Evolutionary conservation across 2,329 filamentous ascomycete species (phyloP), one percentile per base, ranked within the genome.

Genomic region (Podosphaera aphanis): DNA sequence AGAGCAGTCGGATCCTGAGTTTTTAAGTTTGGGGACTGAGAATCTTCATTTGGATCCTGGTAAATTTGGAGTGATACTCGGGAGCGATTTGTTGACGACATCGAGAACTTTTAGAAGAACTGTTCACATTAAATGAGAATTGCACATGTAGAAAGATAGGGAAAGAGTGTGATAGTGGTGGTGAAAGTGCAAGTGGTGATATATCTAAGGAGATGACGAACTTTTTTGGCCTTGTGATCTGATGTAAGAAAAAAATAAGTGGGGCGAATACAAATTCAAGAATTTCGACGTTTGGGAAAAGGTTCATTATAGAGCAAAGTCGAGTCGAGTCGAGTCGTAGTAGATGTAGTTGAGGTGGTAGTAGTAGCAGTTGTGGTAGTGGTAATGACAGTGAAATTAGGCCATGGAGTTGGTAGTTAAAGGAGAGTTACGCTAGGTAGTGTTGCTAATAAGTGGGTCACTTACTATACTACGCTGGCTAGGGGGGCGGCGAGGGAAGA

Each of bases 21-120:
- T 19, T 20, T 23, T 13, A 4, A 20, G 5, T 19, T 20, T 11
- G 20, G 8, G 18, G 56, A 52, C 42, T 53, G 55, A 43, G 63
- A 62, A 53, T 65, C 61, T 47, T 62, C 58, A 54, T 64, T 60
- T 48, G 66, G 62, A 60, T 77, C 71, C 58, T 75, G 66, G 58
- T 70, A 73, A 59, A 73, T 70, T 56, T 74, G 67, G 61, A 76
- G 61, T 54, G 65, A 61, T 56, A 66, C 65, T 53, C 65, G 67
- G 48, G 52, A 51, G 50, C 57, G 58, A 67, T 69, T 70, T 68
- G 69, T 70, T 61, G 68, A 64, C 60, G 66, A 63, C 67, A 69
- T 70, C 48, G 53, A 53, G 49, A 45, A 49, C 50, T 51, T 51
- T 51, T 7, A 3, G 11, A 42, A 25, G 20, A 43, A 39, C 18